A percentile compares a stretch with the other conserved stretches of the same genome.
phyloP scores from a whole-genome alignment of 768 basidiomycete species.

The Tulasnella sp. region DNA sequence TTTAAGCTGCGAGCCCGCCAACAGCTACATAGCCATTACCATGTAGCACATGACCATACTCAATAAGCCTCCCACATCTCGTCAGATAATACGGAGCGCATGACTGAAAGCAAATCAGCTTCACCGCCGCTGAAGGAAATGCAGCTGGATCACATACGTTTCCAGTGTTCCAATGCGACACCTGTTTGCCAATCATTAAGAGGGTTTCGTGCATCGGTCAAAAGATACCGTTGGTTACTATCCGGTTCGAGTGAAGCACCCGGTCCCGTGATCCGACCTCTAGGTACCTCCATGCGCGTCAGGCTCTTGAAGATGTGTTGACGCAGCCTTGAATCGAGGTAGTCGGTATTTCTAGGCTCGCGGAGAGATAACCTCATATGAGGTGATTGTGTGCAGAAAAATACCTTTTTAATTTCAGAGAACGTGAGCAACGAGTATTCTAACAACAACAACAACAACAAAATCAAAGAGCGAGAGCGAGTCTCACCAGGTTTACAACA shows the following conservation, averaged over 20 bases:
- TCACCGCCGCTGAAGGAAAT: not conserved
- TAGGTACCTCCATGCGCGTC: conserved; percentile 42
- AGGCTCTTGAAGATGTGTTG: conserved; percentile 46
- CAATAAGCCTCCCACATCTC: conserved; percentile 14
- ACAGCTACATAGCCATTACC: too few relatives aligned
- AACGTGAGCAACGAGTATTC: too few relatives aligned
- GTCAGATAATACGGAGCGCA: conserved; percentile 9
- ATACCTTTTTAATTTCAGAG: too few relatives aligned
- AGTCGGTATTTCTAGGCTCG: conserved; percentile 43
- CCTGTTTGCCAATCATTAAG: conserved; percentile 55
- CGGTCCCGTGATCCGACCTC: conserved; percentile 26
- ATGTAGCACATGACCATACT: not conserved
- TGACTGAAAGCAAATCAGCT: not conserved
- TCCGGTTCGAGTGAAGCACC: conserved; percentile 22
- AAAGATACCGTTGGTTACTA: conserved; percentile 39
- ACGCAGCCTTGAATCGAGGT: conserved; percentile 58
- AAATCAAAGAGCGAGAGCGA: not conserved
- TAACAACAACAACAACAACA: not conserved
- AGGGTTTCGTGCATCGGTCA: conserved; percentile 54
- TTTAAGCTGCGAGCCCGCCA: too few relatives aligned
- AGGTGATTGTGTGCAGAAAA: conserved; percentile 63
- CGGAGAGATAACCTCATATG: conserved; percentile 47
- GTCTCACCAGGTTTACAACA: conserved; percentile 64
- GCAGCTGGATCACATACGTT: conserved; percentile 35
- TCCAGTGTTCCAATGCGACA: conserved; percentile 66